Evolutionary conservation across 2,329 filamentous ascomycete genomes (phyloP), one percentile per base, ranked within the genome.

Genomic region (Epicoccum nigrum): DNA sequence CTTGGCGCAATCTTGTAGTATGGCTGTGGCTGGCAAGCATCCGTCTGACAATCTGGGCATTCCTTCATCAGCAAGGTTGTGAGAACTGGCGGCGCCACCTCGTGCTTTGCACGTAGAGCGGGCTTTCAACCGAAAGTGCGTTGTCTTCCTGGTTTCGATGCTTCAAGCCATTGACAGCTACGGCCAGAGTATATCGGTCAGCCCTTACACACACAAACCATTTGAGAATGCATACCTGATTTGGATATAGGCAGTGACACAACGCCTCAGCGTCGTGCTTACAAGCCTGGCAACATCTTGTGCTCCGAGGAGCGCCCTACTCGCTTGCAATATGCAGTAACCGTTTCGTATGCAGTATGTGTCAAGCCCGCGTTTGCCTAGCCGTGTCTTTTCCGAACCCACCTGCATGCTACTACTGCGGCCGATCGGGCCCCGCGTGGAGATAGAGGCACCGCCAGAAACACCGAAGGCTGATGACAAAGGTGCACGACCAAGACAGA

Each of bases 321-420:
- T 44, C 47, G 54, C 42, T 52, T 50, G 60, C 44, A 64, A 56
- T 60, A 53, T 45, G 64, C 59, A 62, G 61, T 63, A 43, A 59
- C 60, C 56, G 57, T 63, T 61, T 63, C 56, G 61, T 60, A 60
- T 66, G 59, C 60, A 62, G 42, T 57, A 52, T 54, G 54, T 45
- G 58, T 50, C 45, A 45, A 53, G 52, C 49, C 50, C 51, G 50
- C 39, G 52, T 49, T 55, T 48, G 41, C 45, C 51, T 42, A 52
- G 54, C 48, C 56, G 56, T 56, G 41, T 63, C 60, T 51, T 45
- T 51, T 62, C 58, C 55, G 59, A 64, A 31, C 53, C 35, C 40
- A 42, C 52, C 37, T 65, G 63, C 64, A 67, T 60, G 54, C 45
- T 55, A 54, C 63, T 64, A 64, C 52, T 60, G 64, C 65, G 46